These are phyloP conservation scores for Cajanus cajan DNA, from an alignment of 306 rosid genomes.

Conservation along the genomic window DNA sequence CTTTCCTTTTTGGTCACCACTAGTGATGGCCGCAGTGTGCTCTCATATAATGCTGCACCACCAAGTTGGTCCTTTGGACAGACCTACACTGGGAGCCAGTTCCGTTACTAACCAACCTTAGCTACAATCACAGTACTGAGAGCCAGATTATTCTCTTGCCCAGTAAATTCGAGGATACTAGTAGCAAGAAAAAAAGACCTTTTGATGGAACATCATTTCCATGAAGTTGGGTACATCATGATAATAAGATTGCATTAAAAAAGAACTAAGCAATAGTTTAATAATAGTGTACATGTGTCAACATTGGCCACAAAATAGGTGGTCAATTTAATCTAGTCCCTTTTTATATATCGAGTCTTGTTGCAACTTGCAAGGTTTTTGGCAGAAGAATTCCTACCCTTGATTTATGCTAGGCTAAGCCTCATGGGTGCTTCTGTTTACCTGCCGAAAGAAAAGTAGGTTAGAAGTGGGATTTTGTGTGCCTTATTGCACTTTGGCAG, in stretches of 20 bases:
- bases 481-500: conserved; percentile 12
- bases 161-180: too few species aligned
- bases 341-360: not conserved
- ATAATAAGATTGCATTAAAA: not conserved
- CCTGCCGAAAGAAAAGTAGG: not conserved
- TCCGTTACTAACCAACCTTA: conserved; percentile 29
- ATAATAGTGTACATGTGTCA: conserved; percentile 18
- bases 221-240: not conserved
- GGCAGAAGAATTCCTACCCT: not conserved
- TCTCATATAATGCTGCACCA: conserved; percentile 71
- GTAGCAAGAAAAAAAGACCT: not conserved
- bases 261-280: conserved; percentile 2
- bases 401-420: not conserved
- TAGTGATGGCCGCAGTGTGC: conserved; percentile 51
- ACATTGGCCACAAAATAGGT: conserved; percentile 11
- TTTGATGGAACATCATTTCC: not conserved
- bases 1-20: conserved; percentile 74
- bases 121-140: too few species aligned
- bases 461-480: not conserved
- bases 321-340: not conserved
- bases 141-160: too few species aligned
- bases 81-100: conserved; percentile 73
- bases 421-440: not conserved
- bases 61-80: conserved; percentile 73
- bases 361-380: not conserved